Base-by-base conservation (phyloP, 2,329 filamentous ascomycete species). In the Grosmannia serpens region DNA sequence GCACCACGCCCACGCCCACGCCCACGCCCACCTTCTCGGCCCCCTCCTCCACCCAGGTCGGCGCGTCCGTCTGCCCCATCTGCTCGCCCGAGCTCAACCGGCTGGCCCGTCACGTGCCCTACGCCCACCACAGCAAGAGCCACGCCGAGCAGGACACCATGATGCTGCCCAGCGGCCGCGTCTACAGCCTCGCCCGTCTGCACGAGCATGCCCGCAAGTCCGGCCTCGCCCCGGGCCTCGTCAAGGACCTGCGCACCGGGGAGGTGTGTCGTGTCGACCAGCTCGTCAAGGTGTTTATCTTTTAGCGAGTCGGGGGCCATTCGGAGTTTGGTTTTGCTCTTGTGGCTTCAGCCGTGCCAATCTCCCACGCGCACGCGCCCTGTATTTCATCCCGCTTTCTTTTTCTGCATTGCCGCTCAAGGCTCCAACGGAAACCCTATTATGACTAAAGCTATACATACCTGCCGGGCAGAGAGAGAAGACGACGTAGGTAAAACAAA, bases 21-120 rank as follows among this genome's bases (percentile, higher is more conserved):
- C 31, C 51, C 20, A 22, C 53, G 8, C 27, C 55, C 2, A 49
- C 46, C 13, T 24, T 26, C n/a, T 22, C 31, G 6, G 53, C 41
- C 27, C 24, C 24, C 1, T 29, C 35, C 57, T 20, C 44, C 57
- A 55, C 26, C 22, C 55, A 68, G 70, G 55, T 65, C 63, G 38
- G 64, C 67, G 26, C 60, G 2, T 62, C 62, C 17, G 59, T 97
- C 49, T 99, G 94, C 66, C 94, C 94, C 3, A 97, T 99, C 68
- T 99, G 94, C 76, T 94, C 88, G 53, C 94, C 88, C 0, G 94
- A 99, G 73, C 82, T 99, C 58, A 97, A 97, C 70, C 88, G 91
- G 67, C 81, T 99, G 38, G 92, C 94, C 2, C 80, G 86, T 56
- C 86, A 87, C 65, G 88, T 99, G 51, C 94, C 94, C 0, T 97